phyloP scores from a whole-genome alignment of 2,329 filamentous ascomycete species.

The Fonsecaea nubica region DNA sequence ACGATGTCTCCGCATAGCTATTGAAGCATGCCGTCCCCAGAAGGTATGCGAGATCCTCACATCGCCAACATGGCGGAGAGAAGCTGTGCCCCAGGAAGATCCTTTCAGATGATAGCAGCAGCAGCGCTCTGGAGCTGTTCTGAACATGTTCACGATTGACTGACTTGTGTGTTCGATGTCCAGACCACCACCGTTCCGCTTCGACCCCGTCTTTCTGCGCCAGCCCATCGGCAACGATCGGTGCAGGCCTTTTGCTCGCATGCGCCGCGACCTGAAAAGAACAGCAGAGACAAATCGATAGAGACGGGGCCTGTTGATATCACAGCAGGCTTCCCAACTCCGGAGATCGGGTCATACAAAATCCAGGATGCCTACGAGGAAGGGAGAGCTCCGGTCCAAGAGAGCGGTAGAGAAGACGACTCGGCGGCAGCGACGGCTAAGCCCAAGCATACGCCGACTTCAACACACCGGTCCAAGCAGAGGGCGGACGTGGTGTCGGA shows the following conservation, averaged over 20 bases:
- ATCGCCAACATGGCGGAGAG: background rate
- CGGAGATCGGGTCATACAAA: slow-evolving; percentile 27
- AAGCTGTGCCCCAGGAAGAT: slow-evolving; percentile 5
- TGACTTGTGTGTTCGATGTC: slow-evolving; percentile 6
- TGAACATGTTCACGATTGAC: background rate
- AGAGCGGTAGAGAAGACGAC: background rate
- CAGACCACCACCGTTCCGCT: slow-evolving; percentile 8
- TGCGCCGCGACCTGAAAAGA: slow-evolving; percentile 14
- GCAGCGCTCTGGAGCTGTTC: background rate
- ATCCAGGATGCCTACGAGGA: slow-evolving; percentile 17
- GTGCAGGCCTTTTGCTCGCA: slow-evolving; percentile 24
- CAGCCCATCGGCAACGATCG: background rate
- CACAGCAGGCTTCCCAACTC: slow-evolving; percentile 34
- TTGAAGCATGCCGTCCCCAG: slow-evolving; percentile 36
- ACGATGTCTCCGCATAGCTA: slow-evolving; percentile 36
- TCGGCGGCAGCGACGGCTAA: background rate
- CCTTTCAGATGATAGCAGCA: background rate
- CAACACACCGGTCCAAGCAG: background rate
- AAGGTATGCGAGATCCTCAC: slow-evolving; percentile 29
- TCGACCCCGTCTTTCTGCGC: slow-evolving; percentile 11
- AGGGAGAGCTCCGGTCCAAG: background rate
- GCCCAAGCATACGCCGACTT: slow-evolving; percentile 10
- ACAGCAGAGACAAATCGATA: slow-evolving; percentile 2
- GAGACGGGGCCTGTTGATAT: slow-evolving; percentile 26
- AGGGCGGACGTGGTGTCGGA: slow-evolving; percentile 6